Percentiles rank a stretch among this genome's conserved stretches.
phyloP scores from a whole-genome alignment of 306 rosid species.

The Acacia confusa region DNA sequence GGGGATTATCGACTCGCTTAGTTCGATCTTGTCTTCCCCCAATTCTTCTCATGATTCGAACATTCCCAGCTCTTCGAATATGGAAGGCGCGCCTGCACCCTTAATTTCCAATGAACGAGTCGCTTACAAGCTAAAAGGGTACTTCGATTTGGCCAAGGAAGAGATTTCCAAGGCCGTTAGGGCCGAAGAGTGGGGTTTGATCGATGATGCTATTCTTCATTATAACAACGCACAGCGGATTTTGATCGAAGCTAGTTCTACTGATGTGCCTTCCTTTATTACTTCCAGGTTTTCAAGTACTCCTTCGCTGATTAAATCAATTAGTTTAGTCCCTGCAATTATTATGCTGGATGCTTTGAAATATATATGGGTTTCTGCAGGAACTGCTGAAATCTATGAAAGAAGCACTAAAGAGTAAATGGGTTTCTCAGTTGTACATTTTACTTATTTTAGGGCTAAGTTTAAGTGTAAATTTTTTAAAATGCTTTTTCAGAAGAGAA shows the following conservation, averaged over 20 bases:
- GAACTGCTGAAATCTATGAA: not conserved
- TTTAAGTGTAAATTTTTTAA: not conserved
- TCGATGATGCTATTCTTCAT: constrained; percentile 78
- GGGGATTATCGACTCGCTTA: constrained; percentile 65
- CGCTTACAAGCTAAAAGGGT: constrained; percentile 89
- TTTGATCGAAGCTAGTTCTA: constrained; percentile 77
- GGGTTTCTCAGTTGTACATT: not conserved
- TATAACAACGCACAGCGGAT: constrained; percentile 77
- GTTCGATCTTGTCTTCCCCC: constrained; percentile 53
- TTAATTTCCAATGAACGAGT: constrained; percentile 82
- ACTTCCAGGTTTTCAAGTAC: constrained; percentile 51
- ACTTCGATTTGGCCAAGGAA: constrained; percentile 79
- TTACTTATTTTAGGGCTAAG: not conserved
- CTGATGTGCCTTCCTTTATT: constrained; percentile 74
- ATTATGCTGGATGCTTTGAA: not conserved
- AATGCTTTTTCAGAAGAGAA: not conserved
- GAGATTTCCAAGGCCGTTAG: constrained; percentile 93
- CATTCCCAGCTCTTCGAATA: constrained; percentile 41
- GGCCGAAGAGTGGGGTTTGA: constrained; percentile 95
- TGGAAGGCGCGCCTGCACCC: constrained; percentile 58
- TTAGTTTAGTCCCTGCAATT: not conserved
- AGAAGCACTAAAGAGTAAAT: not conserved
- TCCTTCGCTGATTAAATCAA: not conserved
- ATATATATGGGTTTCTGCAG: not conserved
- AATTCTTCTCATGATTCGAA: constrained; percentile 37